phyloP scores from a whole-genome alignment of 768 basidiomycete species.

The Cubamyces sp. region DNA sequence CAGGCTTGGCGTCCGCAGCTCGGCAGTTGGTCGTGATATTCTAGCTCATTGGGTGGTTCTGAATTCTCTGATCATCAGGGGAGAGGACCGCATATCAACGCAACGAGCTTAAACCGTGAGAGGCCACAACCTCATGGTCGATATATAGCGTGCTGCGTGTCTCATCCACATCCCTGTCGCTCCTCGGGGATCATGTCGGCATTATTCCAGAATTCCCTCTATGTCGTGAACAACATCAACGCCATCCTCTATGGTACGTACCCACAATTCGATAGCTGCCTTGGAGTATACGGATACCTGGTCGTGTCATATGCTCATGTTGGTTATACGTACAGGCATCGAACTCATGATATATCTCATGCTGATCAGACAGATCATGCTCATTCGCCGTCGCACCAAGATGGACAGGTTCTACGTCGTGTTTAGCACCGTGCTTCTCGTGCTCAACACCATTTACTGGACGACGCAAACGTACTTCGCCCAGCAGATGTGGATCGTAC shows the following conservation, averaged over 20 bases:
- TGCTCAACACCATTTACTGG: constrained; percentile 35
- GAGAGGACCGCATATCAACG: too few relatives aligned
- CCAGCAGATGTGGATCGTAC: constrained; percentile 35
- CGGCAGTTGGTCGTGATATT: too few relatives aligned
- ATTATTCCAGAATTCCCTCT: constrained; percentile 27
- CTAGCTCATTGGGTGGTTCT: too few relatives aligned
- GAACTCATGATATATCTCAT: constrained; percentile 28
- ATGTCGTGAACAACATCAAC: constrained; percentile 24
- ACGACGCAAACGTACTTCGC: constrained; percentile 33
- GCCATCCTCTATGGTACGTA: constrained; percentile 26
- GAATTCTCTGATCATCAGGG: too few relatives aligned
- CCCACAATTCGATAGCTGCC: neutral
- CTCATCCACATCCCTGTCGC: neutral
- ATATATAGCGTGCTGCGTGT: neutral
- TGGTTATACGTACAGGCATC: constrained; percentile 16
- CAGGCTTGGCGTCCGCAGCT: too few relatives aligned
- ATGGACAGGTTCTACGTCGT: constrained; percentile 26
- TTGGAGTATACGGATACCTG: too few relatives aligned
- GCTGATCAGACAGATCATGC: constrained; percentile 20
- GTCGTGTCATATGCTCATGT: too few relatives aligned
- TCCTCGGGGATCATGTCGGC: neutral
- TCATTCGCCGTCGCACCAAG: neutral
- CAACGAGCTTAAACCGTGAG: too few relatives aligned
- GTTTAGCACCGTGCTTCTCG: constrained; percentile 32
- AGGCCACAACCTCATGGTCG: neutral